These are phyloP conservation scores for Mortierella sp. DNA, from an alignment of 371 early-diverging fungal genomes.

Conservation along the genomic window DNA sequence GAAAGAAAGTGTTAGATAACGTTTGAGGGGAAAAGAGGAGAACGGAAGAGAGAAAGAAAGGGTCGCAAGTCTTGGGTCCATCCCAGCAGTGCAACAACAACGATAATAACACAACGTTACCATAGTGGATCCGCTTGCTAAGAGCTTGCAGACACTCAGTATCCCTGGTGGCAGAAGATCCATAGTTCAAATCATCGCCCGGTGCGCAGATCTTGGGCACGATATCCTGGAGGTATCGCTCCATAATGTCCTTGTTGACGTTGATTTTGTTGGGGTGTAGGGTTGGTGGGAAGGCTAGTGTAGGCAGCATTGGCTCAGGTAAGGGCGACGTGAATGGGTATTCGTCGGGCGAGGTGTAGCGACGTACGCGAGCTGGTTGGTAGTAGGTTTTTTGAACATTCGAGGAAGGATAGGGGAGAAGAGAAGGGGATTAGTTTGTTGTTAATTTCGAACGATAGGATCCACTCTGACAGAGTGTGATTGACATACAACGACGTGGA, in stretches of 20 bases:
- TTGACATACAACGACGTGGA: background rate
- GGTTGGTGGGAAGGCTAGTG: slow-evolving; percentile 81
- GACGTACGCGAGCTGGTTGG: slow-evolving; percentile 84
- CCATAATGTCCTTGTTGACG: slow-evolving; percentile 84
- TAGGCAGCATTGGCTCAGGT: slow-evolving; percentile 90
- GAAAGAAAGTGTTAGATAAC: background rate
- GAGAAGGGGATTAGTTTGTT: too few relatives aligned
- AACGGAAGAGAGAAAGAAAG: background rate
- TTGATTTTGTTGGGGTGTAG: slow-evolving; percentile 86
- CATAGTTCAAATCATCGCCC: slow-evolving; percentile 91
- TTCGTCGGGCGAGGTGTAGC: slow-evolving; percentile 92
- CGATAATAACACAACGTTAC: slow-evolving; percentile 62
- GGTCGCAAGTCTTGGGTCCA: too few relatives aligned
- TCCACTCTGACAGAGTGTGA: too few relatives aligned
- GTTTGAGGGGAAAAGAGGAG: background rate
- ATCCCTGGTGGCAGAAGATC: slow-evolving; percentile 93
- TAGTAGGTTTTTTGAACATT: too few relatives aligned
- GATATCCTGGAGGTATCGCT: slow-evolving; percentile 82
- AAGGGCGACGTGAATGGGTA: slow-evolving; percentile 91
- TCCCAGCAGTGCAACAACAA: too few relatives aligned
- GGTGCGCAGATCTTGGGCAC: slow-evolving; percentile 75
- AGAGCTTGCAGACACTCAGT: slow-evolving; percentile 94
- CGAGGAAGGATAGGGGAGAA: too few relatives aligned
- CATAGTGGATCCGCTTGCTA: slow-evolving; percentile 95
- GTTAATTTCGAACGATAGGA: background rate